Evolutionary conservation across 140 eudicot genomes (phyloP), one percentile per base, ranked within the genome.

Genomic region (Flaveria floridana): DNA sequence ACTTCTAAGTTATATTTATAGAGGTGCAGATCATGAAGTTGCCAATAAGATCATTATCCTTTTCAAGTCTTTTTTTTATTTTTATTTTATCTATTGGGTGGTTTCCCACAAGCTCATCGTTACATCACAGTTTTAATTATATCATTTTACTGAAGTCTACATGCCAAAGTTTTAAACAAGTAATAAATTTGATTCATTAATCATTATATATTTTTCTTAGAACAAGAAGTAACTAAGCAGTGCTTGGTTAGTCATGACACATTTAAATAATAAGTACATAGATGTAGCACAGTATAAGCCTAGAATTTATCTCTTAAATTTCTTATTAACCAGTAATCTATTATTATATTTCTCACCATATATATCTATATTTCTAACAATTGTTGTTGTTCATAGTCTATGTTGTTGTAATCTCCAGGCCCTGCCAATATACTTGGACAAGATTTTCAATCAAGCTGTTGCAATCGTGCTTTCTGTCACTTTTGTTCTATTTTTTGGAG

Each of bases 371-470:
- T 61, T n/a, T 48, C 10, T 15, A 2, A 70, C 21, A 2, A 7
- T 70, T 79, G 18, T 53, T 65, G 4, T 46, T 67, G 21, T 68
- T 57, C 59, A 58, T 23, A 30, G 23, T 74, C 8, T 58, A 68
- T 68, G 56, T 39, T 68, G 30, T 68, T 57, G 34, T 12, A 23
- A 71, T 59, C 58, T 88, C 85, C 89, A 93, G 99, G 99, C 99
- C 70, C 86, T 94, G 70, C 99, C 99, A 9, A 73, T 94, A 76
- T 94, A 94, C 81, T 82, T 94, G 85, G 99, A 94, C 83, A 90
- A 85, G 85, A 79, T 94, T 57, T 90, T 94, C 85, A 88, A 94
- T 74, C 97, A 94, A 80, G 81, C 78, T 82, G 87, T 94, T 65
- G 99, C 99, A 6, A 86, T 94, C 23, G 77, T 94, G 68, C 96